Evolutionary conservation across 495 filamentous ascomycete genomes (phyloP), one percentile per base, ranked within the genome.

Genomic region (Penicillium chermesinum): DNA sequence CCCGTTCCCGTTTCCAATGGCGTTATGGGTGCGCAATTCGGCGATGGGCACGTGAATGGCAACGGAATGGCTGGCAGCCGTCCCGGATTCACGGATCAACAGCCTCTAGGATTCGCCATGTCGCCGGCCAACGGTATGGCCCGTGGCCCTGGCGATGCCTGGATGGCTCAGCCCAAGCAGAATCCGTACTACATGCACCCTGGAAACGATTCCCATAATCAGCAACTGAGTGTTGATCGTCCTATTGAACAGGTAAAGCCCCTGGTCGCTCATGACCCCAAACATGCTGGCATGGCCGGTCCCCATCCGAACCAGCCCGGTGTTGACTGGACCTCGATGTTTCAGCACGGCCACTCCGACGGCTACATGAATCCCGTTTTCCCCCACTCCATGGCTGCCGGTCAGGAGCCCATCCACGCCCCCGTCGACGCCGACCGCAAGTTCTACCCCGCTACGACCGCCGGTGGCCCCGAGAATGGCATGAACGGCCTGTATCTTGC

Each of bases 281-380:
- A 74, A 44, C 66, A 67, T 42, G 66, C 71, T 47, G 63, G 66
- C 33, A 73, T 74, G 65, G 58, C 66, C 52, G 71, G 71, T 32
- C 68, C 63, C 54, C 63, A 55, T 49, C 60, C 68, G 52, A 60
- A 58, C 56, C 70, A 72, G 43, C 55, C 70, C 34, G 62, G 66
- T 61, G 70, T 81, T 69, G 83, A 87, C 65, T 88, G 83, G 83
- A 73, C 83, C 52, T 75, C 81, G 57, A 82, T 86, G 77, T 87
- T 85, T 74, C 83, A 85, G 73, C 69, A 81, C 69, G 80, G 76
- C 70, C 71, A 76, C 57, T 76, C 81, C 52, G 71, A 82, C 65
- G 69, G 75, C 59, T 82, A 79, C 67, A 76, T 80, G 65, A 74
- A 70, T 72, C 63, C 71, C 51, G 80, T 78, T 63, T 78, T 77